phyloP scores from a whole-genome alignment of 169 alveolate species.

The Eimeria acervulina region DNA sequence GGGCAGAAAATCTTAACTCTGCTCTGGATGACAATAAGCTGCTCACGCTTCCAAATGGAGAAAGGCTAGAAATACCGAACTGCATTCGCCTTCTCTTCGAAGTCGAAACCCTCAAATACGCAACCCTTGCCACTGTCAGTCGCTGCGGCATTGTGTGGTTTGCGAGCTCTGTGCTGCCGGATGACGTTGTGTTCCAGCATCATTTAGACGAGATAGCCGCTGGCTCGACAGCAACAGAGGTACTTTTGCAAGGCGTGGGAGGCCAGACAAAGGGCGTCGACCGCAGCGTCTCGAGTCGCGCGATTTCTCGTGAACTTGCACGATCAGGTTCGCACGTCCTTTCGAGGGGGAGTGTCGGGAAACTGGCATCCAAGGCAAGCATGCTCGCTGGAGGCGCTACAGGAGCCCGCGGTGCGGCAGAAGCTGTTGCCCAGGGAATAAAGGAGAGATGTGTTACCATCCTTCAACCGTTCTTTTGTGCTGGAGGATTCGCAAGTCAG shows the following conservation, averaged over 20 bases:
- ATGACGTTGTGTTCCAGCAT: constrained; percentile 79
- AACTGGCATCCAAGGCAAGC: constrained; percentile 15
- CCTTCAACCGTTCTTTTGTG: constrained; percentile 89
- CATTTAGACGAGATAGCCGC: constrained; percentile 44
- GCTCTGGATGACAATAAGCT: constrained; percentile 99
- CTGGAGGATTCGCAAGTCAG: constrained; percentile 89
- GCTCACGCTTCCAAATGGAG: constrained; percentile 98
- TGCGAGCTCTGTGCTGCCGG: constrained; percentile 96
- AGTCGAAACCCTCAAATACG: constrained; percentile 96
- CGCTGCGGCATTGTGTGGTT: constrained; percentile 99
- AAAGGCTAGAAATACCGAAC: constrained; percentile 77
- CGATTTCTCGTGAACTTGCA: not conserved
- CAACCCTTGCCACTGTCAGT: constrained; percentile 99
- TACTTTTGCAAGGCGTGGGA: constrained; percentile 32
- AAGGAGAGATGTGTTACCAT: constrained; percentile 90
- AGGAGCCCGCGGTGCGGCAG: constrained; percentile 54
- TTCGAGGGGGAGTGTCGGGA: constrained; percentile 5
- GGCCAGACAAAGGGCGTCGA: constrained; percentile 63
- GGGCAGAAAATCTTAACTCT: constrained; percentile 99
- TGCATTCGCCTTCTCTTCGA: constrained; percentile 95
- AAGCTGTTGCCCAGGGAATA: constrained; percentile 35
- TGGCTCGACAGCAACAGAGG: constrained; percentile 23
- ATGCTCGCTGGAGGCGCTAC: not conserved
- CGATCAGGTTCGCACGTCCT: not conserved
- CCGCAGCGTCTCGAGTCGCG: constrained; percentile 37